phyloP scores from a whole-genome alignment of 2,329 filamentous ascomycete genomes.

The Clonostachys solani region DNA sequence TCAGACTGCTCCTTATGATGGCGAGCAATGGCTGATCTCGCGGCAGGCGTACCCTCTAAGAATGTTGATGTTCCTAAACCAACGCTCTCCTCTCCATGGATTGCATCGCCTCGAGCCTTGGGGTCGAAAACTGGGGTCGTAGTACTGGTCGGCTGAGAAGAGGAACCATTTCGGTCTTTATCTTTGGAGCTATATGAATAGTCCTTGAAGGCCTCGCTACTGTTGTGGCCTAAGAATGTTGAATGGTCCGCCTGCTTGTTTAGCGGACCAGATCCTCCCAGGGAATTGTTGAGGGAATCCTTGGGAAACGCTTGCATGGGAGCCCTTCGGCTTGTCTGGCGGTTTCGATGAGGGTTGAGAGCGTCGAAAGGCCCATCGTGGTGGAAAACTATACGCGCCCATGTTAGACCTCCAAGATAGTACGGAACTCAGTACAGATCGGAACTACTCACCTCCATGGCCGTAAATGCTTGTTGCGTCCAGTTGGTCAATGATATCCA shows the following conservation, averaged over 20 bases:
- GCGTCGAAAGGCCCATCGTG: slow-evolving; percentile 98
- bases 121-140: slow-evolving; percentile 59
- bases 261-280: slow-evolving; percentile 83
- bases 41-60: slow-evolving; percentile 87
- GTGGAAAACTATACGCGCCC: slow-evolving; percentile 72
- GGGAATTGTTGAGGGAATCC: slow-evolving; percentile 84
- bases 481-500: slow-evolving; percentile 94
- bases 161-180: background rate
- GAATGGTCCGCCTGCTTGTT: slow-evolving; percentile 80
- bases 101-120: slow-evolving; percentile 58
- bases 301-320: slow-evolving; percentile 97
- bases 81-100: slow-evolving; percentile 79
- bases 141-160: background rate
- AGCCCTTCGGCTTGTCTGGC: slow-evolving; percentile 73
- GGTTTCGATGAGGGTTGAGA: slow-evolving; percentile 90
- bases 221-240: slow-evolving; percentile 76
- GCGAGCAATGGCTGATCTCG: slow-evolving; percentile 72
- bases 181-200: slow-evolving; percentile 45
- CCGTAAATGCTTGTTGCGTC: slow-evolving; percentile 97
- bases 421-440: too few species aligned
- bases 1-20: slow-evolving; percentile 65
- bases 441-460: slow-evolving; percentile 66
- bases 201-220: slow-evolving; percentile 83
- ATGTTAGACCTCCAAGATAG: background rate
- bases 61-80: slow-evolving; percentile 94